phyloP scores from a whole-genome alignment of 495 filamentous ascomycete genomes.

The Aspergillus taichungensis region DNA sequence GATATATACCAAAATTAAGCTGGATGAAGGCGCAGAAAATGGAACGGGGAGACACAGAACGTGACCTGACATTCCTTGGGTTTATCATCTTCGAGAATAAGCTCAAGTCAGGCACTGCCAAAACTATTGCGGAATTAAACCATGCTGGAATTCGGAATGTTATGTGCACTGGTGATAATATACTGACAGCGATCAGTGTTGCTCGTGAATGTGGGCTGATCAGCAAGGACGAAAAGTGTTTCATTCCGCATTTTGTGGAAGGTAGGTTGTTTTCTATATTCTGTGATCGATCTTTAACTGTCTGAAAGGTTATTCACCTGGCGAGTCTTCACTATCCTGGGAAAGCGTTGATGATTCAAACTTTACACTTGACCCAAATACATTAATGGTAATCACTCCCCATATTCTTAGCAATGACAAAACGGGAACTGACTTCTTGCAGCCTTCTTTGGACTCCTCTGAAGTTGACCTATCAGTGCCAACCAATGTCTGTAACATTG shows the following conservation, averaged over 20 bases:
- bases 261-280: constrained; percentile 32
- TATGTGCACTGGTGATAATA: constrained; percentile 99
- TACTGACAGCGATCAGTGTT: constrained; percentile 93
- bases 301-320: constrained; percentile 46
- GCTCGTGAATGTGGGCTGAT: constrained; percentile 87
- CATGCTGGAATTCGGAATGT: constrained; percentile 79
- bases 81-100: constrained; percentile 99
- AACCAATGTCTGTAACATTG: constrained; percentile 66
- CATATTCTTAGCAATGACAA: background rate
- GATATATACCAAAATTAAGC: constrained; percentile 72
- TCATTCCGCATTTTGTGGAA: constrained; percentile 80
- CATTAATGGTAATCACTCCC: constrained; percentile 49
- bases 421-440: constrained; percentile 17
- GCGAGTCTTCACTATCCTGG: constrained; percentile 69
- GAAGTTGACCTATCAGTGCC: constrained; percentile 75
- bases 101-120: constrained; percentile 72
- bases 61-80: constrained; percentile 73
- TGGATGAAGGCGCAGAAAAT: constrained; percentile 95
- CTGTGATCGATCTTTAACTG: constrained; percentile 1
- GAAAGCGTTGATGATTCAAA: constrained; percentile 82
- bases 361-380: constrained; percentile 65
- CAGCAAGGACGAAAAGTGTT: constrained; percentile 72
- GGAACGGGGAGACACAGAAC: constrained; percentile 76
- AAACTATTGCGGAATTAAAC: constrained; percentile 73
- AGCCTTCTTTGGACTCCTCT: constrained; percentile 61